These are phyloP conservation scores for Diplodia sapinea DNA, from an alignment of 2,329 filamentous ascomycete genomes.

Conservation along the genomic window DNA sequence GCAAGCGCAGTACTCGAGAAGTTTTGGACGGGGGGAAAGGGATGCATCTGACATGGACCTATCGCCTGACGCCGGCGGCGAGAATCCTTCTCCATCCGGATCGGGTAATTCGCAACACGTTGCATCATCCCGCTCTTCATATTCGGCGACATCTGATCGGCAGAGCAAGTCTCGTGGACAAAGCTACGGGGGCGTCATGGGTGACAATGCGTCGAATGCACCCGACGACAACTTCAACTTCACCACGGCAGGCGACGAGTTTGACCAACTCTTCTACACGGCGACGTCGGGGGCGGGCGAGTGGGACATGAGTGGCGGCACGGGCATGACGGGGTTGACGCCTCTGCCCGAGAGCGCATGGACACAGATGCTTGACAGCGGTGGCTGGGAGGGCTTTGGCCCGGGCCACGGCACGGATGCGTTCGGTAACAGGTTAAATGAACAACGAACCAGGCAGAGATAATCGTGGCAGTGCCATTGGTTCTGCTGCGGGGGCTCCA, in stretches of 20 bases:
- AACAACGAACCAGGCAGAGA: slow-evolving; percentile 22
- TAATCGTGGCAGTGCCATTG: not conserved
- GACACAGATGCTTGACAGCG: slow-evolving; percentile 42
- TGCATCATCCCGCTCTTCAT: slow-evolving; percentile 46
- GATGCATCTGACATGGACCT: slow-evolving; percentile 46
- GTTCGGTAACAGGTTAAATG: slow-evolving; percentile 24
- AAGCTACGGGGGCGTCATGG: slow-evolving; percentile 31
- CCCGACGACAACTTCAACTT: slow-evolving; percentile 26
- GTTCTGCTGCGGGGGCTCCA: slow-evolving; percentile 3
- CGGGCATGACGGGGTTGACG: slow-evolving; percentile 39
- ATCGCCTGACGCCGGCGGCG: slow-evolving; percentile 39
- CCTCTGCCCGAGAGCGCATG: slow-evolving; percentile 44
- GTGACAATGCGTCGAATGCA: slow-evolving; percentile 26
- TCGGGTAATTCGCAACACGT: slow-evolving; percentile 42
- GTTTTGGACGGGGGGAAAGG: not conserved
- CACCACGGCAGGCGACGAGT: slow-evolving; percentile 40
- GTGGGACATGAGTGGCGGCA: slow-evolving; percentile 40
- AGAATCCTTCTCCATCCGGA: slow-evolving; percentile 42
- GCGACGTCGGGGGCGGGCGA: slow-evolving; percentile 18
- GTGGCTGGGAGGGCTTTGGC: slow-evolving; percentile 28
- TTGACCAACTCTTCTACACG: slow-evolving; percentile 25
- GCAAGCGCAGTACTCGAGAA: not conserved
- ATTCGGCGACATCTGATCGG: slow-evolving; percentile 40
- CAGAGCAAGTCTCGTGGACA: slow-evolving; percentile 34
- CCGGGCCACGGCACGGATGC: slow-evolving; percentile 27